phyloP scores from a whole-genome alignment of 495 filamentous ascomycete species.

The Lasiosphaeris hirsuta region DNA sequence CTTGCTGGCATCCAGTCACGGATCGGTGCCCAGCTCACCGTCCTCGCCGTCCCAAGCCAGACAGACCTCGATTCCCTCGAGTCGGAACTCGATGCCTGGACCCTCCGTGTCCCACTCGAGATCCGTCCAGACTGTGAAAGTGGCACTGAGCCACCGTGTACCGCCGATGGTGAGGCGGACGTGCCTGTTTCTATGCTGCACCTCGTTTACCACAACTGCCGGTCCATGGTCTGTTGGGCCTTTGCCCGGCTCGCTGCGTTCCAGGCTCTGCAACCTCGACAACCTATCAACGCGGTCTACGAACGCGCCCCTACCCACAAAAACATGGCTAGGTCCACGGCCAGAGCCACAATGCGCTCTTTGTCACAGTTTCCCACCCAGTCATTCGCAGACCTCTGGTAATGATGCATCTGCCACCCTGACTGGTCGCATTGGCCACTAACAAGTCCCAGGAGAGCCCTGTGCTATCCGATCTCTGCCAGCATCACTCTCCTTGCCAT shows the following conservation, averaged over 20 bases:
- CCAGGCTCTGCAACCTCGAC: background rate
- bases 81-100: background rate
- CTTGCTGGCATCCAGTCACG: slow-evolving; percentile 5
- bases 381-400: background rate
- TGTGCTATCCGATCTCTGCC: background rate
- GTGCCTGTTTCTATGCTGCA: background rate
- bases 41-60: background rate
- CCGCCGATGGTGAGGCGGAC: background rate
- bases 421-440: no score
- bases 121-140: background rate
- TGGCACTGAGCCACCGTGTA: no score
- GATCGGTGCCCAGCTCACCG: background rate
- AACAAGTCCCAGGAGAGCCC: background rate
- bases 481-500: slow-evolving; percentile 1
- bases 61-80: background rate
- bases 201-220: background rate
- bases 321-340: background rate
- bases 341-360: background rate
- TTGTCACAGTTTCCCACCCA: background rate
- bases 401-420: no score
- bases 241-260: background rate
- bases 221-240: background rate
- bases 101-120: background rate
- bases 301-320: background rate
- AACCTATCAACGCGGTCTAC: background rate